Evolutionary conservation across 495 filamentous ascomycete genomes (phyloP), one percentile per base, ranked within the genome.

Genomic region (Hyaloscypha finlandica): DNA sequence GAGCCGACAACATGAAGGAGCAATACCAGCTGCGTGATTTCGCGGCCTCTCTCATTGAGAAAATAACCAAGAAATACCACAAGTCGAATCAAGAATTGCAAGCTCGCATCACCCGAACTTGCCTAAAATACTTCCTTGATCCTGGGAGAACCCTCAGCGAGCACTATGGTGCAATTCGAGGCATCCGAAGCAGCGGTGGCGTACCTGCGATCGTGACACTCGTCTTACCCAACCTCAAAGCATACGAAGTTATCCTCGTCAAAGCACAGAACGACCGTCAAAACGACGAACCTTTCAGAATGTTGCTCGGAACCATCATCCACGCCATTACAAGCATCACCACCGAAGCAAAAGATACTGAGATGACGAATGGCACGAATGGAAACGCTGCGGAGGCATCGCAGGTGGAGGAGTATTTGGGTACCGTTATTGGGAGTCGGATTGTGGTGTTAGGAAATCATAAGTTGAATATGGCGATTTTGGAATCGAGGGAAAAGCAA

Each of bases 81-180:
- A 81, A 85, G 48, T 84, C 86, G 16, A 94, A 92, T 51, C 85
- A 88, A 58, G 88, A 88, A 30, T 84, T 99, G 20, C 92, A 92
- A 61, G 89, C 95, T 0, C 88, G 95, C 39, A 85, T 99, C n/a
- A 91, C 92, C 16, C 86, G 95, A 16, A 93, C 92, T 0, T 97
- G 92, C 74, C 84, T 98, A 4, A 97, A 96, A 79, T 81, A 87
- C 71, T 93, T 97, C 75, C 85, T 99, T 8, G 93, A 97, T 74
- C 91, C 92, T 0, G 83, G 85, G 35, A 90, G 92, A 73, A 86
- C 92, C 0, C 84, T 93, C 5, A 85, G 88, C 20, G 89, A 92
- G 5, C 91, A 95, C 71, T 98, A 92, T 74, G 95, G 95, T 59
- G 92, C 94, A 11, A 84, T 99, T 48, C 83, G 86, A 48, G 93